These are phyloP conservation scores for Scedosporium minutisporum DNA, from an alignment of 2,329 filamentous ascomycete species.

Conservation along the genomic window DNA sequence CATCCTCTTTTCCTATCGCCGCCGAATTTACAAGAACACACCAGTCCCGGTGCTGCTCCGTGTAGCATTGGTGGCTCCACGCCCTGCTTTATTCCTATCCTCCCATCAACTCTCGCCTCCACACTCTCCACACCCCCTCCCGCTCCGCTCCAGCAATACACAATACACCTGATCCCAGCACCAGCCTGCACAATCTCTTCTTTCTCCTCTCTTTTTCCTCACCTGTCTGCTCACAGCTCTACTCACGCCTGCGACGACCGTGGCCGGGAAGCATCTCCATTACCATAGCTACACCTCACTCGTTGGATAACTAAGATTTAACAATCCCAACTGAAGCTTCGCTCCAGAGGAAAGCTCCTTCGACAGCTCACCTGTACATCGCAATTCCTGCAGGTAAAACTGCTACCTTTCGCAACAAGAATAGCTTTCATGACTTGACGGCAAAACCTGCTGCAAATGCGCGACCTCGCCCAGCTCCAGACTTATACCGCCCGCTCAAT, in stretches of 20 bases:
- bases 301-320: not conserved
- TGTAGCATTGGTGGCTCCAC: not conserved
- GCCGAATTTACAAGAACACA: not conserved
- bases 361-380: not conserved
- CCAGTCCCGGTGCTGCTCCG: not conserved
- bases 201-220: not conserved
- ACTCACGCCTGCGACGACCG: not conserved
- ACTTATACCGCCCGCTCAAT: not conserved
- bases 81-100: not conserved
- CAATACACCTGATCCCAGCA: not conserved
- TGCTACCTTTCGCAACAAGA: not conserved
- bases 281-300: not conserved
- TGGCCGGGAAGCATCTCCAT: not conserved
- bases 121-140: not conserved
- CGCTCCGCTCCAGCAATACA: not conserved
- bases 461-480: not conserved
- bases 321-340: no score
- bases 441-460: not conserved
- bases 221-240: not conserved
- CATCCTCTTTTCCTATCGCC: not conserved
- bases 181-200: not conserved
- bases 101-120: not conserved
- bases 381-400: not conserved
- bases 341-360: no score
- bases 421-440: not conserved